These are phyloP conservation scores for Sugiyamaella smithiae DNA, from an alignment of 805 yeast species.

Conservation along the genomic window DNA sequence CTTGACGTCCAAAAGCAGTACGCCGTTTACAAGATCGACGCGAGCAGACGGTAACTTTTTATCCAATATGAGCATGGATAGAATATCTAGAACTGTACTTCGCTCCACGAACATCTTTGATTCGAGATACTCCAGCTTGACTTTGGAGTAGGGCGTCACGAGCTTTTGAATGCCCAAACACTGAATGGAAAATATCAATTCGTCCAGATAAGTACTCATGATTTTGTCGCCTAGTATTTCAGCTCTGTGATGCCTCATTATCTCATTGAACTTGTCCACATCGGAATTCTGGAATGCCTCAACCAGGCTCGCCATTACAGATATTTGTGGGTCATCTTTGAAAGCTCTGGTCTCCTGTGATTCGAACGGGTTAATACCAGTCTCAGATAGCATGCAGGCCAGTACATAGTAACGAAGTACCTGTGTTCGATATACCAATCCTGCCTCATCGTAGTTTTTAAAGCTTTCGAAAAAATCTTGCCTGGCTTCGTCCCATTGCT, in stretches of 20 bases:
- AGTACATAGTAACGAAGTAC: constrained; percentile 61
- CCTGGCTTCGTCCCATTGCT: constrained; percentile 57
- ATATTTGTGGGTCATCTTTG: constrained; percentile 33
- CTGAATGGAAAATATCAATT: constrained; percentile 28
- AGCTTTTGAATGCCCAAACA: constrained; percentile 29
- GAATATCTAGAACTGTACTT: constrained; percentile 22
- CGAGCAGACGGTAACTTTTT: constrained; percentile 28
- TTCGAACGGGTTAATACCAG: constrained; percentile 70
- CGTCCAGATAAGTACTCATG: constrained; percentile 22
- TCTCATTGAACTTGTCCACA: constrained; percentile 23
- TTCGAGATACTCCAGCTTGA: constrained; percentile 29
- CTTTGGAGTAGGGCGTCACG: constrained; percentile 32
- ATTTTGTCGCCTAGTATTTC: constrained; percentile 20
- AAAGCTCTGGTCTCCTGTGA: constrained; percentile 67
- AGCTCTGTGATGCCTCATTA: constrained; percentile 17
- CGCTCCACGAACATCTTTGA: constrained; percentile 21
- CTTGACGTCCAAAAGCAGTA: background rate
- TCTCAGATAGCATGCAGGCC: constrained; percentile 51
- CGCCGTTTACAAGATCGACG: constrained; percentile 26
- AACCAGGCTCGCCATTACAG: constrained; percentile 32
- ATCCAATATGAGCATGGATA: constrained; percentile 31
- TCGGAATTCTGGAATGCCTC: constrained; percentile 35
- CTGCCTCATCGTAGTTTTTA: constrained; percentile 62
- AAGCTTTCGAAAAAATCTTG: constrained; percentile 54
- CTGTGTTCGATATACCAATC: constrained; percentile 56